Evolutionary conservation across 2,329 filamentous ascomycete genomes (phyloP).

Genomic region (Chlorencoelia australis): DNA sequence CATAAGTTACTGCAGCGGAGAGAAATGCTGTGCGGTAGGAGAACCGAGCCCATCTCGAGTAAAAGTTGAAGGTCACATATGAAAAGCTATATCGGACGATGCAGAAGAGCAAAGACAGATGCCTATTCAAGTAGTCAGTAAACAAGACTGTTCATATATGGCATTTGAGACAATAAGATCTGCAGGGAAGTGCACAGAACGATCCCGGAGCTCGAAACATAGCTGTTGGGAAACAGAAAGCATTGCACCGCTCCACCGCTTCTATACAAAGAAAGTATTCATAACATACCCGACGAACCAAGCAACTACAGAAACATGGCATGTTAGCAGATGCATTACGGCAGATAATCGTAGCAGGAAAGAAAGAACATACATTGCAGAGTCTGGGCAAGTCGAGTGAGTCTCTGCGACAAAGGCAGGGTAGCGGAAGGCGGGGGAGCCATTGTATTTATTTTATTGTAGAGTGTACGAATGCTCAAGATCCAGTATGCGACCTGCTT

Average conservation of each 20-base stretch:
- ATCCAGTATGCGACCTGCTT: too few species aligned
- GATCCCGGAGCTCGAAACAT: constrained; percentile 7
- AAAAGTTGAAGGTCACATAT: constrained; percentile 82
- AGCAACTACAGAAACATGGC: constrained; percentile 42
- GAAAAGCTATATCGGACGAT: constrained; percentile 77
- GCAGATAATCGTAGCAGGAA: too few species aligned
- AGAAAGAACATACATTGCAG: constrained; percentile 84
- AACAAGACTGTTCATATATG: constrained; percentile 9
- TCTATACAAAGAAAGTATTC: constrained; percentile 6
- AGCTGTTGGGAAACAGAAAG: too few species aligned
- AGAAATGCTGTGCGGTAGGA: constrained; percentile 87
- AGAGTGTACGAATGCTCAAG: too few species aligned
- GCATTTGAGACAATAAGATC: constrained; percentile 9
- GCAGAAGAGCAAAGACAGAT: constrained; percentile 74
- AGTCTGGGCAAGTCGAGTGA: constrained; percentile 73
- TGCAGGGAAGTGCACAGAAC: constrained; percentile 13
- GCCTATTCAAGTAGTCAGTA: constrained; percentile 48
- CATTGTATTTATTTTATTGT: too few species aligned
- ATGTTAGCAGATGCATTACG: too few species aligned
- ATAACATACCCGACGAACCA: constrained; percentile 72
- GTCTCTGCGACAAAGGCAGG: constrained; percentile 37
- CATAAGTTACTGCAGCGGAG: constrained; percentile 83
- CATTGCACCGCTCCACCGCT: too few species aligned
- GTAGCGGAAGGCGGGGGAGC: constrained; percentile 25
- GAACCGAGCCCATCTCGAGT: constrained; percentile 64